phyloP scores from a whole-genome alignment of 169 alveolate genomes.

The Babesia caballi region DNA sequence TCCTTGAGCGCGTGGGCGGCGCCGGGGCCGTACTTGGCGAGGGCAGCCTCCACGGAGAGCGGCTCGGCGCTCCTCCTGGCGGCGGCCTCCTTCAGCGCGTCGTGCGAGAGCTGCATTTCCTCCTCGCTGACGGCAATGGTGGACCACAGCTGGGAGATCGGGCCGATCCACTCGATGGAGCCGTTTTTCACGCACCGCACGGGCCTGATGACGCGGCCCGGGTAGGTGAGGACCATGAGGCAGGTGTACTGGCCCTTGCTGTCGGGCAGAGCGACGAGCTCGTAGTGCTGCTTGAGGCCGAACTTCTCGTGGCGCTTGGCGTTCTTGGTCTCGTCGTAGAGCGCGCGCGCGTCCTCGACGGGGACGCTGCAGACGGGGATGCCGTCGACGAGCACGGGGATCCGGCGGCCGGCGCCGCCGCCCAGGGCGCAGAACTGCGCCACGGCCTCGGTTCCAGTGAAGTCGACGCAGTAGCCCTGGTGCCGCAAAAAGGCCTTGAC shows the following conservation, averaged over 20 bases:
- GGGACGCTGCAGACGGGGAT: conserved; percentile 50
- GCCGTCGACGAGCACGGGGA: conserved; percentile 65
- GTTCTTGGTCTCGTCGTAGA: conserved; percentile 25
- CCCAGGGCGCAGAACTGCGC: background rate
- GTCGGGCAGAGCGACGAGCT: conserved; percentile 48
- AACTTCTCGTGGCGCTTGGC: conserved; percentile 46
- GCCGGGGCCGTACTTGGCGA: background rate
- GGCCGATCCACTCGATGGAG: conserved; percentile 94
- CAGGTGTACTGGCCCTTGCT: conserved; percentile 33
- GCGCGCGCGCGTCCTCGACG: conserved; percentile 21
- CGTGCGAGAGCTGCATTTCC: conserved; percentile 53
- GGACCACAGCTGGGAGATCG: conserved; percentile 93
- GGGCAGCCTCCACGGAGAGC: background rate
- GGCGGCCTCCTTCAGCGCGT: background rate
- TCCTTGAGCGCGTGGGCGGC: background rate
- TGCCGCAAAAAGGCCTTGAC: conserved; percentile 30
- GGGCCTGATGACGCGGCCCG: conserved; percentile 97
- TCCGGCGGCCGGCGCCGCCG: background rate
- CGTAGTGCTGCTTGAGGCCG: conserved; percentile 55
- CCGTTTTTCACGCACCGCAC: conserved; percentile 86
- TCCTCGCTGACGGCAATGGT: conserved; percentile 84
- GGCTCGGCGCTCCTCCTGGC: background rate
- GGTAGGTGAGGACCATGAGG: conserved; percentile 90
- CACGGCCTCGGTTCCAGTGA: conserved; percentile 10
- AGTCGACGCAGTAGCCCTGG: conserved; percentile 47